phyloP scores from a whole-genome alignment of 352 stramenopile genomes.

The Globisporangium iwayamae region DNA sequence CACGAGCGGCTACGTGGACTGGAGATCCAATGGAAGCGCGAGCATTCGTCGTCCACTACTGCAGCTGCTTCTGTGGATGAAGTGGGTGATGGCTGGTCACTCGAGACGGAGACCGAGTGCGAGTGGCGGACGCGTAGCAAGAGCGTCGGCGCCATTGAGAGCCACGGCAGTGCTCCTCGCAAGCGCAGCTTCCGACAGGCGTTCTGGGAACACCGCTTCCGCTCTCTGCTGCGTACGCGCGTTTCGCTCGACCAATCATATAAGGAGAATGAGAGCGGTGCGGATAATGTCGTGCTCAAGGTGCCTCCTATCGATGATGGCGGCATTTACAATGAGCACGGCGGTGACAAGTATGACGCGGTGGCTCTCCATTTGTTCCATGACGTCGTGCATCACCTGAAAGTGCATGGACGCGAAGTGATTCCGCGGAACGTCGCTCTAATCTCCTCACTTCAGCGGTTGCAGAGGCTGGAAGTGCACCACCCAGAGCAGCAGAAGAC shows the following conservation, averaged over 20 bases:
- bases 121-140: constrained; percentile 16
- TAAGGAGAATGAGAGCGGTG: not conserved
- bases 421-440: constrained; percentile 38
- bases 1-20: constrained; percentile 44
- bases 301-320: not conserved
- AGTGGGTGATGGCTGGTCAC: constrained; percentile 15
- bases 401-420: constrained; percentile 66
- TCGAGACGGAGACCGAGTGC: constrained; percentile 18
- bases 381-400: constrained; percentile 53
- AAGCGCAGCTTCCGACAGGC: constrained; percentile 37
- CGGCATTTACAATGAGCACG: not conserved
- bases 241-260: constrained; percentile 10
- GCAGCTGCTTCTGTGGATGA: constrained; percentile 16
- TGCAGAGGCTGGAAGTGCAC: constrained; percentile 66
- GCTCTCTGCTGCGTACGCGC: constrained; percentile 35
- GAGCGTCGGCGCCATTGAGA: not conserved
- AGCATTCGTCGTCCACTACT: not conserved
- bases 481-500: constrained; percentile 68
- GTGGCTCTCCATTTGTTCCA: constrained; percentile 35
- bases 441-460: constrained; percentile 33
- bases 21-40: constrained; percentile 32
- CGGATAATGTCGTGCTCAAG: not conserved
- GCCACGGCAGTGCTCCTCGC: constrained; percentile 8
- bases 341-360: not conserved
- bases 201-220: constrained; percentile 64